Evolutionary conservation across 2,329 filamentous ascomycete species (phyloP).

Genomic region (Talaromyces sp.): DNA sequence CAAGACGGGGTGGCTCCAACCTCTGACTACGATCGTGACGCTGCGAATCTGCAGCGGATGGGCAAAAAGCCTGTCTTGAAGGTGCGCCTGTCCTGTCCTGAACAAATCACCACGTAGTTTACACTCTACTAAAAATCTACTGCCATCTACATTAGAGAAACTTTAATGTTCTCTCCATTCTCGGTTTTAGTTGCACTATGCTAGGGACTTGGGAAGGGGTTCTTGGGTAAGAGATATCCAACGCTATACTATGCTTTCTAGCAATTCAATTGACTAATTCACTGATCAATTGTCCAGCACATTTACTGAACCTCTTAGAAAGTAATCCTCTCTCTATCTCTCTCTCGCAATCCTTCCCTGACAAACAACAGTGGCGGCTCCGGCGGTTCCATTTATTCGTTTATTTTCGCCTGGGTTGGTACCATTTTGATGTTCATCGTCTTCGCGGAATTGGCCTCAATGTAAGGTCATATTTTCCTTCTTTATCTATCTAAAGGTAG

Average conservation of each 20-base stretch:
- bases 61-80: slow-evolving; percentile 5
- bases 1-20: slow-evolving; percentile 1
- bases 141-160: slow-evolving; percentile 14
- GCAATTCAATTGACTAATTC: slow-evolving; percentile 1
- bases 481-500: background rate
- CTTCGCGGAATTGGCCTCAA: background rate
- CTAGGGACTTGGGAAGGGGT: slow-evolving; percentile 1
- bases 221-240: slow-evolving; percentile 23
- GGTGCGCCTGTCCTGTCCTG: background rate
- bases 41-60: background rate
- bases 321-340: slow-evolving; percentile 21
- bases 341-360: slow-evolving; percentile 2
- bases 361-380: slow-evolving; percentile 9
- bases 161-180: background rate
- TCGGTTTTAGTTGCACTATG: slow-evolving; percentile 1
- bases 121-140: background rate
- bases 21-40: slow-evolving; percentile 4
- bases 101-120: background rate
- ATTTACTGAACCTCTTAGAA: slow-evolving; percentile 15
- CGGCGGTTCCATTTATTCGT: slow-evolving; percentile 2
- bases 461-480: background rate
- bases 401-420: slow-evolving; percentile 3
- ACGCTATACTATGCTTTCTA: background rate
- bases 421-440: background rate
- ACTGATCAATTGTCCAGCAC: slow-evolving; percentile 2